Conservation (phyloP, 345 rosid genomes). For the Sisymbrium altissimum region DNA sequence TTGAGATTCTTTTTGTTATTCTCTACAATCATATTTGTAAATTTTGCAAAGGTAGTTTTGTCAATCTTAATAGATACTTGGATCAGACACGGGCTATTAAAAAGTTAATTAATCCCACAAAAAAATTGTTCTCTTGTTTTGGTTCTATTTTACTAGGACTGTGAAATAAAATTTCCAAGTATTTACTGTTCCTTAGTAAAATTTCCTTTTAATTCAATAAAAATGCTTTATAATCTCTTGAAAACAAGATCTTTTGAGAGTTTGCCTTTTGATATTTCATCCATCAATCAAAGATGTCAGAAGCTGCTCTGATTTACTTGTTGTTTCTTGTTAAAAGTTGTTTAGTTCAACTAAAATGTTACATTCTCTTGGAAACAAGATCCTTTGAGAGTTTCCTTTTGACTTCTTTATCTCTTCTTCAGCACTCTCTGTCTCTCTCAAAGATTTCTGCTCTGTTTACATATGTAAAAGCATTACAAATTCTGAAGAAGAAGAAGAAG, state of each 20-base stretch:
- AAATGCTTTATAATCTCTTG: not conserved
- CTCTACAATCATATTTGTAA: no score
- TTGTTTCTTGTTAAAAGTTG: not conserved
- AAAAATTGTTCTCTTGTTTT: no score
- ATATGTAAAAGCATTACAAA: not conserved
- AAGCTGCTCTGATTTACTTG: not conserved
- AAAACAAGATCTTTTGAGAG: not conserved
- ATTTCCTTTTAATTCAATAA: not conserved
- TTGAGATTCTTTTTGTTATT: no score
- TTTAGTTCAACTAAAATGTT: not conserved
- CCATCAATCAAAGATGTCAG: not conserved
- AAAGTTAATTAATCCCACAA: no score
- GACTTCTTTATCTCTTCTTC: not conserved
- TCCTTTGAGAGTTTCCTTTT: not conserved
- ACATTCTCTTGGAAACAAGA: not conserved
- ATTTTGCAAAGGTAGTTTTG: no score
- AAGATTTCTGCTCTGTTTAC: not conserved
- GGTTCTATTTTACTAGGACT: no score
- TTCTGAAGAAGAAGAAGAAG: not conserved
- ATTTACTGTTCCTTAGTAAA: not conserved
- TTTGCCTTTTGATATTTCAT: not conserved
- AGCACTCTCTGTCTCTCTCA: not conserved
- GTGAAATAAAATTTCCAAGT: no score
- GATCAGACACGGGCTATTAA: no score
- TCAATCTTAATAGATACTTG: no score